A percentile compares a stretch with the other conserved stretches of the same genome.
These are phyloP conservation scores for Boletus reticulatus DNA, from an alignment of 768 basidiomycete species.

Conservation along the genomic window DNA sequence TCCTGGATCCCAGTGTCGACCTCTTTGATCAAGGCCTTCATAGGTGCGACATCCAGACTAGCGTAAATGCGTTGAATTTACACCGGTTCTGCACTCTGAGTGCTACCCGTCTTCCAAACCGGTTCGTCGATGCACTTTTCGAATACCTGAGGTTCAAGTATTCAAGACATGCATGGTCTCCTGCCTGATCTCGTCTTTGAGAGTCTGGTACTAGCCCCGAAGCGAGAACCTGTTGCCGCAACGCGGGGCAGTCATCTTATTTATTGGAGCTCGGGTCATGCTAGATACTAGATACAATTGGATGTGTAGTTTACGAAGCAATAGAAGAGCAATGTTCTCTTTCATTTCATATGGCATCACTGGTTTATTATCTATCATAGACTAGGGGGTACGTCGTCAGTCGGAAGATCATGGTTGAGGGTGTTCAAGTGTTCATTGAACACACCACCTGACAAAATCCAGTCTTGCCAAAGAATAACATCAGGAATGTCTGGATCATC, in stretches of 20 bases:
- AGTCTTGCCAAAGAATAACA: no score
- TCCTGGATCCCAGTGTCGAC: not conserved
- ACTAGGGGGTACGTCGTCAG: no score
- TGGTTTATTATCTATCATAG: no score
- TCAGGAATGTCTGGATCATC: no score
- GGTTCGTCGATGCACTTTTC: slow-evolving; percentile 11
- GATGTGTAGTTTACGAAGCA: no score
- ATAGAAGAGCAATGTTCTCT: no score
- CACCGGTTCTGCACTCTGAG: slow-evolving; percentile 13
- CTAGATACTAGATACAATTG: no score
- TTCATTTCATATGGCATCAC: no score
- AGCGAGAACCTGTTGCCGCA: not conserved
- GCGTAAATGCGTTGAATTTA: not conserved
- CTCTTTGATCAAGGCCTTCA: not conserved
- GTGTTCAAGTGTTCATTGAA: no score
- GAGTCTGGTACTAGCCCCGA: slow-evolving; percentile 34
- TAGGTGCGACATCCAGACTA: not conserved
- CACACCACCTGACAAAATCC: no score
- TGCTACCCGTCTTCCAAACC: slow-evolving; percentile 19
- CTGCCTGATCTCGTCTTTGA: slow-evolving; percentile 30
- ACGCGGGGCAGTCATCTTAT: slow-evolving; percentile 13
- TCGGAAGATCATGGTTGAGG: no score
- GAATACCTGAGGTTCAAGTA: slow-evolving; percentile 17
- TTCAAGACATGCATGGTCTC: slow-evolving; percentile 4
- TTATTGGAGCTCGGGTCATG: no score